These are phyloP conservation scores for Leccinum fuscescens DNA, from an alignment of 1,284 basidiomycete species.

Conservation along the genomic window DNA sequence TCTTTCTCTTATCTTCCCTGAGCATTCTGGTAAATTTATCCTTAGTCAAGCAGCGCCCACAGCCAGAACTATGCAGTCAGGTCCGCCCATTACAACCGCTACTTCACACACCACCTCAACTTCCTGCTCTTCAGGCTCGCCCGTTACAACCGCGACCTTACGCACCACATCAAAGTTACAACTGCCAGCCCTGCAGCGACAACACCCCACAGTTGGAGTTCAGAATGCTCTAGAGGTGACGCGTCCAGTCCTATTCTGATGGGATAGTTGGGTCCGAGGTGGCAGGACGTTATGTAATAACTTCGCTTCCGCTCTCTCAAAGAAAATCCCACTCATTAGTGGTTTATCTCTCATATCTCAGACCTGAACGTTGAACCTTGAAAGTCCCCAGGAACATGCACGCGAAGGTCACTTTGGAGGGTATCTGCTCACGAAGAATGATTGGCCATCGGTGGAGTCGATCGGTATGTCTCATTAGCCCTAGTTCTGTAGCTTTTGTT, in stretches of 20 bases:
- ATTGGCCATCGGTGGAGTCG: conserved; percentile 64
- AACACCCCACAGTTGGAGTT: too few species aligned
- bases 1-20: too few species aligned
- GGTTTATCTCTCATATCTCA: conserved; percentile 22
- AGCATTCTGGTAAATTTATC: too few species aligned
- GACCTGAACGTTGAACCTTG: conserved; percentile 47
- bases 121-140: too few species aligned
- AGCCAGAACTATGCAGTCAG: too few species aligned
- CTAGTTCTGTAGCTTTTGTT: not conserved
- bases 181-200: too few species aligned
- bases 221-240: conserved; percentile 21
- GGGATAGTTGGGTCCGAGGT: conserved; percentile 50
- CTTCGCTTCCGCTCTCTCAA: conserved; percentile 13
- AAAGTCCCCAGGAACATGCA: conserved; percentile 73
- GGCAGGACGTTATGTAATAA: conserved; percentile 9
- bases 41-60: too few species aligned
- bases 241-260: conserved; percentile 56
- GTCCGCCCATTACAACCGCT: too few species aligned
- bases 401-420: conserved; percentile 68
- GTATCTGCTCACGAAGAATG: conserved; percentile 65
- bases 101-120: too few species aligned
- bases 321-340: not conserved
- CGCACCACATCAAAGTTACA: too few species aligned
- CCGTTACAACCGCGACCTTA: too few species aligned
- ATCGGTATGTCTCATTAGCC: conserved; percentile 45